Evolutionary conservation across 2,329 filamentous ascomycete genomes (phyloP).

Genomic region (Fusarium beomiforme): DNA sequence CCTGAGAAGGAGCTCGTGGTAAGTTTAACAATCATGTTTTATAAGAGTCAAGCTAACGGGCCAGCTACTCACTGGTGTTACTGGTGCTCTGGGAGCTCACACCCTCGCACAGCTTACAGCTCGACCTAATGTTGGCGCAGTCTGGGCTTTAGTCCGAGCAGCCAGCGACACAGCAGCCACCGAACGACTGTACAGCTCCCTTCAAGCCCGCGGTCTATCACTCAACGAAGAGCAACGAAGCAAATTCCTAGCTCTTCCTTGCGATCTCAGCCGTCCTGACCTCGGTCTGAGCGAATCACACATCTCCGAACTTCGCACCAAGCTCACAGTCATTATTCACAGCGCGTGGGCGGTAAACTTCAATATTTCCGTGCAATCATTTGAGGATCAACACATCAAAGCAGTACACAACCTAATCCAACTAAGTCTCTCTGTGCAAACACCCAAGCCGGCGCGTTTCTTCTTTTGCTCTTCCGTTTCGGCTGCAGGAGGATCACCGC

Average conservation of each 20-base stretch:
- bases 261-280: conserved; percentile 26
- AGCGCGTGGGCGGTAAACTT: conserved; percentile 67
- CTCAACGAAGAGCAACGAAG: conserved; percentile 33
- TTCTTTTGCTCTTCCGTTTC: conserved; percentile 63
- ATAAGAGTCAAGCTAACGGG: neutral
- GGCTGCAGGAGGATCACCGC: conserved; percentile 44
- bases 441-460: conserved; percentile 44
- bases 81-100: conserved; percentile 69
- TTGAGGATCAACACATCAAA: conserved; percentile 59
- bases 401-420: conserved; percentile 57
- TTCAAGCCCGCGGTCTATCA: conserved; percentile 12
- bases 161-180: conserved; percentile 5
- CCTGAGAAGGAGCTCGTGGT: conserved; percentile 48
- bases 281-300: conserved; percentile 38
- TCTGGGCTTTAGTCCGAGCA: conserved; percentile 50
- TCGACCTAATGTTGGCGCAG: conserved; percentile 62
- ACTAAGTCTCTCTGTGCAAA: conserved; percentile 44
- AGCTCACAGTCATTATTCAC: conserved; percentile 58
- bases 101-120: conserved; percentile 66
- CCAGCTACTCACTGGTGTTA: conserved; percentile 66
- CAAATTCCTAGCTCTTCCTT: conserved; percentile 34
- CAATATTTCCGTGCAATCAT: conserved; percentile 60
- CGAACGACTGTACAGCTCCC: conserved; percentile 17
- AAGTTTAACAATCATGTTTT: neutral
- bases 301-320: conserved; percentile 42